A percentile compares a stretch with the other conserved stretches of the same genome.
phyloP scores from a whole-genome alignment of 768 basidiomycete species.

The Naganishia kalamii region DNA sequence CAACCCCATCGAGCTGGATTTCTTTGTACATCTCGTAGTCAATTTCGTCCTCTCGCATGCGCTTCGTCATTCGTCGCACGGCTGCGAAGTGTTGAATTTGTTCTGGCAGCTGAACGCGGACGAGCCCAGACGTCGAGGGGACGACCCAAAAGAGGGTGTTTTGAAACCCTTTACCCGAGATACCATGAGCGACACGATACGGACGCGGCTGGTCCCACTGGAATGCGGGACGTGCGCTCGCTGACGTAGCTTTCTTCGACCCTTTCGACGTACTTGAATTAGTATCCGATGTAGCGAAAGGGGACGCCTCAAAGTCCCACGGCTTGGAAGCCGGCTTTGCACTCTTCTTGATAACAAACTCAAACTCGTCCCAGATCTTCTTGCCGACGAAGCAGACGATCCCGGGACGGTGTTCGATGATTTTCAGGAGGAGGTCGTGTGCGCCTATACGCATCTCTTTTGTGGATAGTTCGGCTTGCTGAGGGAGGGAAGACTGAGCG shows the following conservation, averaged over 20 bases:
- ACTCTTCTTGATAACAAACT: slow-evolving; percentile 32
- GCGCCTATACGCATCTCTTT: slow-evolving; percentile 51
- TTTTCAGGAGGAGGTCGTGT: slow-evolving; percentile 57
- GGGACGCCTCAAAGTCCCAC: background rate
- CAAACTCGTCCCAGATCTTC: slow-evolving; percentile 55
- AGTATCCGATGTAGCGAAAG: background rate
- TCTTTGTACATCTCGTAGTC: slow-evolving; percentile 6
- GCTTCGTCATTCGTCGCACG: background rate
- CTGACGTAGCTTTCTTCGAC: slow-evolving; percentile 13
- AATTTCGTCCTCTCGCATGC: background rate
- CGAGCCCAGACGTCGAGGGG: slow-evolving; percentile 70
- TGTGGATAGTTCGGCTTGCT: slow-evolving; percentile 45
- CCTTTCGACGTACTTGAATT: background rate
- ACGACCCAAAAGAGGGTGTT: slow-evolving; percentile 71
- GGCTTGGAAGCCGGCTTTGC: background rate
- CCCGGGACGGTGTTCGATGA: slow-evolving; percentile 56
- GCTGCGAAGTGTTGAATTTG: slow-evolving; percentile 7
- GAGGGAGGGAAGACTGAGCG: background rate
- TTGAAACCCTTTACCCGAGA: slow-evolving; percentile 12
- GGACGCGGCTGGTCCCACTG: slow-evolving; percentile 33
- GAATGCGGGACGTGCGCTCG: slow-evolving; percentile 20
- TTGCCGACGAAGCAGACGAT: slow-evolving; percentile 75
- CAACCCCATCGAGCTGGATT: slow-evolving; percentile 1
- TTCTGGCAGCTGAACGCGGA: slow-evolving; percentile 51
- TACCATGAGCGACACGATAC: slow-evolving; percentile 22